Base-by-base conservation (phyloP, 495 filamentous ascomycete genomes). In the Symbiotaphrina buchneri region DNA sequence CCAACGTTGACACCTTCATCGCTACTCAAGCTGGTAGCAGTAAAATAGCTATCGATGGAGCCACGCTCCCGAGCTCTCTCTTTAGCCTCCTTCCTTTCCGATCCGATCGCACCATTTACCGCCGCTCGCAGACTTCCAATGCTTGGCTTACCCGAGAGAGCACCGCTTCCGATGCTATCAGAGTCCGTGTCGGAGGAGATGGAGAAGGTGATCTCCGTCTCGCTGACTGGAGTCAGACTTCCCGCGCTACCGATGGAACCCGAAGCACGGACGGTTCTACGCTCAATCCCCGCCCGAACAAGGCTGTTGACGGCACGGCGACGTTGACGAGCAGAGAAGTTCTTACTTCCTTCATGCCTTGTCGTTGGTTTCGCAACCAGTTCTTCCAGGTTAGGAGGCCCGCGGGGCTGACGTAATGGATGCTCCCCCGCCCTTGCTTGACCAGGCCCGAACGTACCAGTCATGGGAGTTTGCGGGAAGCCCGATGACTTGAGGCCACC, bases 301-400 rank as follows among this genome's bases (percentile, higher is more conserved):
- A 97, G 62, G 43, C 79, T 92, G 55, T 76, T 73, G 27, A 97
- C 70, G 10, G 90, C 90, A 41, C 74, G 77, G 38, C 85, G 83
- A 29, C 87, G 83, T 43, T 87, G 83, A 39, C 85, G 85, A 20
- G 81, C 74, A 13, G 79, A 74, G 52, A 99, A 99, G 55, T 99
- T 99, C 64, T 93, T 91, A 68, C 85, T 93, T 21, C 90, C 87
- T 44, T 93, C 85, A 39, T 87, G 72, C 53, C 83, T 92, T 27
- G 80, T 72, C 3, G 87, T 99, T 4, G 87, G 87, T 52, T 82
- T 84, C 17, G 73, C 68, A 37, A 73, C 63, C 34, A 99, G 69
- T 50, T 99, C 85, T 40, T 99, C 90, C 27, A 95, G 59, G 1
- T 78, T 68, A 4, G 90, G 90, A 11, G 87, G 87, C 19, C 83